Evolutionary conservation across 2,329 filamentous ascomycete species (phyloP).

Genomic region (Reticulascus tulasneorum): DNA sequence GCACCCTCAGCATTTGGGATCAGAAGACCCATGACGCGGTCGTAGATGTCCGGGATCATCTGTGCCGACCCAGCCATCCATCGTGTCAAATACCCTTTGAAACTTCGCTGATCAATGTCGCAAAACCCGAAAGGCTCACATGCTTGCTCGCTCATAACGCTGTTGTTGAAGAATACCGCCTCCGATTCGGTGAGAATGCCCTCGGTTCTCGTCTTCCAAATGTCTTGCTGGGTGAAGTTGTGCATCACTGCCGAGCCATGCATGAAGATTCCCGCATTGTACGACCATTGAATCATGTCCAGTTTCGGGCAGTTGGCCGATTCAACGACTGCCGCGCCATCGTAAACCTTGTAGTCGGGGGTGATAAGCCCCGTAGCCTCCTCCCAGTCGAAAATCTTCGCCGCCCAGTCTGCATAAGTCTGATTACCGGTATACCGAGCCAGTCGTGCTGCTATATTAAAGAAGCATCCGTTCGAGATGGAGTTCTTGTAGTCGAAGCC

Average conservation of each 20-base stretch:
- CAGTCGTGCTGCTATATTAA: slow-evolving; percentile 66
- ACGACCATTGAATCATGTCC: slow-evolving; percentile 62
- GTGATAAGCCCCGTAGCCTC: slow-evolving; percentile 52
- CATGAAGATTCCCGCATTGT: slow-evolving; percentile 65
- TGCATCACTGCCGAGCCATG: slow-evolving; percentile 59
- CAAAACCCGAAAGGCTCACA: slow-evolving; percentile 62
- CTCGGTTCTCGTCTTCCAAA: slow-evolving; percentile 55
- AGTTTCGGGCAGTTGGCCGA: slow-evolving; percentile 43
- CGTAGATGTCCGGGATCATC: slow-evolving; percentile 49
- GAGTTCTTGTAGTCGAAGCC: slow-evolving; percentile 68
- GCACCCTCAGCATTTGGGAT: slow-evolving; percentile 48
- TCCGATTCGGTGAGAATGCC: slow-evolving; percentile 51
- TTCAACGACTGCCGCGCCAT: slow-evolving; percentile 34
- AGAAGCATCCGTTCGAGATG: slow-evolving; percentile 67
- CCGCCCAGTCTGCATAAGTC: slow-evolving; percentile 75
- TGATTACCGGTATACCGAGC: slow-evolving; percentile 74
- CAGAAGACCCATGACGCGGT: slow-evolving; percentile 48
- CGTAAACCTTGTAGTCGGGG: slow-evolving; percentile 50
- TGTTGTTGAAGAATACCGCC: slow-evolving; percentile 52
- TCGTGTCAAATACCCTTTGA: slow-evolving; percentile 71
- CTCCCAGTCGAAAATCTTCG: slow-evolving; percentile 66
- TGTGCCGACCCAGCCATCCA: slow-evolving; percentile 57
- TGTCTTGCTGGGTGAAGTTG: slow-evolving; percentile 49
- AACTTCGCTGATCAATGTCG: slow-evolving; percentile 67
- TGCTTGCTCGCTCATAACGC: slow-evolving; percentile 59